Base-by-base conservation (phyloP, 768 basidiomycete species). In the Boletus subcaerulescens region DNA sequence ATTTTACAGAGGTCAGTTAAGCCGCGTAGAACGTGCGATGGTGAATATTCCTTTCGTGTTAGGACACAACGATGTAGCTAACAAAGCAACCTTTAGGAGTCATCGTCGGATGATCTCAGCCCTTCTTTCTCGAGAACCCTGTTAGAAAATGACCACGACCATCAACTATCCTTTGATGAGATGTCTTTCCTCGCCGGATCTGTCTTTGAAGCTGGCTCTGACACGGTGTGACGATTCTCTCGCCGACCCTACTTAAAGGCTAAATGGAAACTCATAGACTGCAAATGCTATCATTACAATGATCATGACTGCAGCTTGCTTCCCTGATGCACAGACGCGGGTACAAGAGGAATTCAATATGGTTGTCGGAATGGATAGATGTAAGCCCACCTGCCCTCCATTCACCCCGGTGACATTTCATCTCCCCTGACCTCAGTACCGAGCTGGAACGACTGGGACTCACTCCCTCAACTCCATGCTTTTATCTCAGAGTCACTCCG, bases 161-260 rank as follows among this genome's bases (percentile, higher is more conserved):
- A 81, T 35, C 76, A 74, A 6, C 71, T 86, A 10, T 74, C 80
- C 4, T 70, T 77, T 41, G 72, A 79, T 48, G 82, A 87, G 52
- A 77, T 78, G 14, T 73, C 83, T 0, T 86, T 80, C 61, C 76
- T 87, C 40, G 78, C 80, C 1, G 85, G 85, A 2, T 75, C 76
- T 26, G 74, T 85, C 65, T 85, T 83, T 57, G 84, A 80, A 42
- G 84, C 83, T 11, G 84, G 84, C 5, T 77, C 77, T 0, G 85
- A 83, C 54, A 85, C 84, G 40, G 76, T 74, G 50, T 55, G 38
- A 12, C 11, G 3, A 22, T 20, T 48, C 5, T 8, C 11, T 5
- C 20, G 3, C 5, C 2, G 0, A 17, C 2, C 8, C 4, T 18
- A 5, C 9, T 9, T 8, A 24, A 20, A 1, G 12, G 33, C 47